Conservation (phyloP, 2,329 filamentous ascomycete genomes). For the Penicillium rolfsii region DNA sequence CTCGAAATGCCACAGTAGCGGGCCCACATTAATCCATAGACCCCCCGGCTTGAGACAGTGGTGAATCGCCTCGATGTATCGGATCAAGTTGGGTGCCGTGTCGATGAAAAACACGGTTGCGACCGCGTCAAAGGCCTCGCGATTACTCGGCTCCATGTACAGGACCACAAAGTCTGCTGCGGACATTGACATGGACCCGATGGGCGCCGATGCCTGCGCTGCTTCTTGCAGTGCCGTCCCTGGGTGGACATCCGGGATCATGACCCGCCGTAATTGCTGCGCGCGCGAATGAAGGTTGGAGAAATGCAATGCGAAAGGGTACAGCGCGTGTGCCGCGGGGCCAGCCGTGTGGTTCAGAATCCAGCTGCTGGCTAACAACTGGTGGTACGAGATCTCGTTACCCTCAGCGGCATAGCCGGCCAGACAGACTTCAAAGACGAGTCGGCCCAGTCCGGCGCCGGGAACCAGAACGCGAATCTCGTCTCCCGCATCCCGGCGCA, state of each 20-base stretch:
- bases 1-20: slow-evolving; percentile 94
- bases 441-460: slow-evolving; percentile 82
- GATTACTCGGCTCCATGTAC: slow-evolving; percentile 69
- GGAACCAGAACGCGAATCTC: slow-evolving; percentile 76
- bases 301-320: slow-evolving; percentile 85
- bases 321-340: slow-evolving; percentile 68
- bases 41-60: slow-evolving; percentile 78
- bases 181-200: slow-evolving; percentile 84
- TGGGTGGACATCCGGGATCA: slow-evolving; percentile 80
- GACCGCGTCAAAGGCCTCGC: slow-evolving; percentile 74
- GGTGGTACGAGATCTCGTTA: slow-evolving; percentile 96
- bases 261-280: slow-evolving; percentile 74
- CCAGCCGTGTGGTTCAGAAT: slow-evolving; percentile 56
- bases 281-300: slow-evolving; percentile 77
- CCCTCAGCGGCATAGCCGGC: slow-evolving; percentile 77
- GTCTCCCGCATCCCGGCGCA: slow-evolving; percentile 37
- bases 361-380: slow-evolving; percentile 79
- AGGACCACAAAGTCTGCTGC: slow-evolving; percentile 90
- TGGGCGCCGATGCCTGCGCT: slow-evolving; percentile 29
- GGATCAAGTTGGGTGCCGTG: slow-evolving; percentile 88
- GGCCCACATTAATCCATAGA: slow-evolving; percentile 85
- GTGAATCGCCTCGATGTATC: slow-evolving; percentile 81
- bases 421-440: slow-evolving; percentile 83
- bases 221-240: slow-evolving; percentile 56
- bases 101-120: slow-evolving; percentile 95